Evolutionary conservation across 2,329 filamentous ascomycete genomes (phyloP), one percentile per base, ranked within the genome.

Genomic region (Colletotrichum incanum): DNA sequence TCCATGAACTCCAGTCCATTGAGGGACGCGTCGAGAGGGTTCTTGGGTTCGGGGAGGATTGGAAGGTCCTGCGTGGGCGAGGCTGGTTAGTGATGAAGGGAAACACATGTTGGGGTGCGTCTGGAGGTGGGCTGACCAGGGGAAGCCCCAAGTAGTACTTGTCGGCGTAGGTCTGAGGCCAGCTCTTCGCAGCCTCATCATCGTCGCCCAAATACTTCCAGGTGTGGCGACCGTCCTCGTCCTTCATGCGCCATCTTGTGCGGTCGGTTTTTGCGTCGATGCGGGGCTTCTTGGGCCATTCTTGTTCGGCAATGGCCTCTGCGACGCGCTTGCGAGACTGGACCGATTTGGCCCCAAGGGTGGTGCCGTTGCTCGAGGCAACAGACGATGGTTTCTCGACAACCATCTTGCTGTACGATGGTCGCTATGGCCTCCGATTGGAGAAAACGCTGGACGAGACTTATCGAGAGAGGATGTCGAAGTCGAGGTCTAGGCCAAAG

Each of bases 1-100:
- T 95, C 93, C 84, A 97, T 98, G 86, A 98, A 98, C 4, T 89
- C 86, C 65, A 98, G 87, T 47, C 93, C 95, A 84, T 99, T 99
- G 72, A 88, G 86, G 3, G 94, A 94, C 5, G 94, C 87, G 75
- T 96, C 90, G 68, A 96, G 86, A 6, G 96, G 92, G 3, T 87
- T 95, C 73, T 90, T 90, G 4, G 96, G 87, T 70, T 87, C 85
- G 28, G 92, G 90, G 0, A 98, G 90, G 5, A 90, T 84, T 1
- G 95, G 94, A 9, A 95, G 89, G 65, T 89, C 88, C 96, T 98
- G 26, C 55, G 55, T 65, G 28, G 72, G 56, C 67, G 47, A 45
- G 39, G n/a, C 4, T 11, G 20, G 45, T 26, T 20, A 50, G 71
- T 49, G 39, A 64, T 18, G 26, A 64, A 43, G 12, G 23, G 3